Conservation (phyloP, 495 filamentous ascomycete genomes). For the Neohortaea acidophila region DNA sequence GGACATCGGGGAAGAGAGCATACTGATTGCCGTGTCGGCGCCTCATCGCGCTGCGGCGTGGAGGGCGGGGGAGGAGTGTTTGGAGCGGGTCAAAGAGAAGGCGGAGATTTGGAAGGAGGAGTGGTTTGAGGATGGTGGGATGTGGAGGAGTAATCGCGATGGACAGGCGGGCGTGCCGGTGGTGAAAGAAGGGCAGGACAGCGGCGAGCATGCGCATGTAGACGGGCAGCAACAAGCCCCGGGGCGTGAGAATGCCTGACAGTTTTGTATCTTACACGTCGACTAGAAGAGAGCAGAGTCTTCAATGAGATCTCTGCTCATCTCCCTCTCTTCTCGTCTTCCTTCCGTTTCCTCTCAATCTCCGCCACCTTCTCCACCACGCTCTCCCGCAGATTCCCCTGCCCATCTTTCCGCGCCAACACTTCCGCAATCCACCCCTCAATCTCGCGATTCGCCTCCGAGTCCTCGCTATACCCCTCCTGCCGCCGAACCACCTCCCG, state of each 20-base stretch:
- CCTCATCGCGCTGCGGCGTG: conserved; percentile 82
- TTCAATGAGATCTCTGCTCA: too few species aligned
- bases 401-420: conserved; percentile 39
- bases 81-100: conserved; percentile 71
- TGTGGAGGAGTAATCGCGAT: conserved; percentile 89
- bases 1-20: conserved; percentile 79
- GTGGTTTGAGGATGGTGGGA: conserved; percentile 62
- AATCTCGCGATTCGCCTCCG: conserved; percentile 42
- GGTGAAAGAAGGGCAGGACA: too few species aligned
- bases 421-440: conserved; percentile 55
- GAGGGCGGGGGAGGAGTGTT: conserved; percentile 73
- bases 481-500: conserved; percentile 37
- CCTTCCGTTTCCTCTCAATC: conserved; percentile 11
- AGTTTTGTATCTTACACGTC: too few species aligned
- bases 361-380: conserved; percentile 10
- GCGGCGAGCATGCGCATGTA: too few species aligned
- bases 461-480: conserved; percentile 35
- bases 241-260: too few species aligned
- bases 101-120: conserved; percentile 96
- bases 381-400: conserved; percentile 11
- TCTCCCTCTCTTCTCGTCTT: conserved; percentile 1
- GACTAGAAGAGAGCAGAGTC: too few species aligned
- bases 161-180: conserved; percentile 36
- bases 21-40: conserved; percentile 73
- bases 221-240: too few species aligned